Conservation (phyloP, 2,329 filamentous ascomycete species). For the Apiospora rasikravindrae region DNA sequence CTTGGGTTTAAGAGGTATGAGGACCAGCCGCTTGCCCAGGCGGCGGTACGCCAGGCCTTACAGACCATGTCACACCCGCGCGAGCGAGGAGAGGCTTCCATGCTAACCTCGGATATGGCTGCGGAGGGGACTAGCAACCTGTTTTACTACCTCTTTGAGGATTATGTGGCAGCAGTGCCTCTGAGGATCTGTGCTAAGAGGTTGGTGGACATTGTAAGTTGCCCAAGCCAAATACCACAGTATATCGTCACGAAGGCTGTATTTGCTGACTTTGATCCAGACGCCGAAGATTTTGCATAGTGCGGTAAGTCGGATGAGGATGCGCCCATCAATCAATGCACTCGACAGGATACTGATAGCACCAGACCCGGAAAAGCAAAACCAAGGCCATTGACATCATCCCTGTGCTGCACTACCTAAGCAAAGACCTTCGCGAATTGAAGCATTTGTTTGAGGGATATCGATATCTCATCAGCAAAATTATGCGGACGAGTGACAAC, state of each 20-base stretch:
- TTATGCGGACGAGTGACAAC: constrained; percentile 49
- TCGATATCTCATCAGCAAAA: constrained; percentile 62
- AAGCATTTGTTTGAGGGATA: constrained; percentile 67
- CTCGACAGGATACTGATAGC: constrained; percentile 12
- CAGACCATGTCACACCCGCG: constrained; percentile 20
- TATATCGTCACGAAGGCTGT: neutral
- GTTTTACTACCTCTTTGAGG: constrained; percentile 72
- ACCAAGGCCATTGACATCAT: constrained; percentile 59
- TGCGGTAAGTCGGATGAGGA: constrained; percentile 35
- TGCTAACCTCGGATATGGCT: constrained; percentile 27
- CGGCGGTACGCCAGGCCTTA: constrained; percentile 41
- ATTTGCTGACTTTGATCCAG: constrained; percentile 28
- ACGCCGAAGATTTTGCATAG: constrained; percentile 42
- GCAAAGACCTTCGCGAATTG: constrained; percentile 64
- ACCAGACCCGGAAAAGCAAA: constrained; percentile 39
- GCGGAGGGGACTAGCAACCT: constrained; percentile 62
- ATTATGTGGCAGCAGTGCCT: constrained; percentile 65
- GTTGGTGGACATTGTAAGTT: constrained; percentile 54
- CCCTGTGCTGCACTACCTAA: constrained; percentile 61
- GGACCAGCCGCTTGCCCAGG: constrained; percentile 48
- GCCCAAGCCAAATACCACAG: neutral
- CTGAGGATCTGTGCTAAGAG: constrained; percentile 52
- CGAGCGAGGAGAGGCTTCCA: constrained; percentile 28
- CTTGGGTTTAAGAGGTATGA: constrained; percentile 45
- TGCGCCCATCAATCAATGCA: neutral